Evolutionary conservation across 768 basidiomycete species (phyloP), one percentile per base, ranked within the genome.

Genomic region (Vararia minispora): DNA sequence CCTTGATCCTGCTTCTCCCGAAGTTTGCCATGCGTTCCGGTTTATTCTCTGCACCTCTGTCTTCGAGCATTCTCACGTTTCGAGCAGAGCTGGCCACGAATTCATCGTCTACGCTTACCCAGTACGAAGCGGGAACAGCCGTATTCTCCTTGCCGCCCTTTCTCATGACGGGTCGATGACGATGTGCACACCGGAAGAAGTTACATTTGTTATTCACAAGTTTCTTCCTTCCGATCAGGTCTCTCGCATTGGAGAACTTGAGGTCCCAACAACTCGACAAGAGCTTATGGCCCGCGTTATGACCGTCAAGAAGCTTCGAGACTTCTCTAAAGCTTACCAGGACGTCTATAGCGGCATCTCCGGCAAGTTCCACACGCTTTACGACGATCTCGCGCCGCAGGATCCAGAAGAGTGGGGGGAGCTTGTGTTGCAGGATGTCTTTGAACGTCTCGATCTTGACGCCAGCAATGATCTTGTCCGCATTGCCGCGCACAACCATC

Each of bases 201-300:
- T 81, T 47, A 62, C 66, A 49, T 82, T 78, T 52, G 49, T 63
- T 18, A 59, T 83, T n/a, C 79, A 80, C 0, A 55, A 59, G n/a
- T 65, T 80, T 49, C 58, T 74, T 18, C 52, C 70, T 11, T 35
- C 43, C 28, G 63, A 71, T 42, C 59, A 76, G 6, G 60, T 66
- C 1, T 45, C 46, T 25, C 64, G 73, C 23, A 79, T 77, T 49
- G 76, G 78, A 1, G 28, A 29, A 1, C 41, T 49, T 1, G 47
- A 46, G 0, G 39, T 52, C 17, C 54, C 69, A 1, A 29, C 35
- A 6, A 60, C 53, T 21, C 49, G 51, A 12, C 45, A 47, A 5
- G 58, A 80, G 42, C 55, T 69, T 33, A 58, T 62, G 20, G 85
- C 87, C 3, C 69, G 89, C 2, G 65, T 85, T 3, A 65, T 74